Conservation (phyloP, 495 filamentous ascomycete genomes). For the Penicillium chermesinum region DNA sequence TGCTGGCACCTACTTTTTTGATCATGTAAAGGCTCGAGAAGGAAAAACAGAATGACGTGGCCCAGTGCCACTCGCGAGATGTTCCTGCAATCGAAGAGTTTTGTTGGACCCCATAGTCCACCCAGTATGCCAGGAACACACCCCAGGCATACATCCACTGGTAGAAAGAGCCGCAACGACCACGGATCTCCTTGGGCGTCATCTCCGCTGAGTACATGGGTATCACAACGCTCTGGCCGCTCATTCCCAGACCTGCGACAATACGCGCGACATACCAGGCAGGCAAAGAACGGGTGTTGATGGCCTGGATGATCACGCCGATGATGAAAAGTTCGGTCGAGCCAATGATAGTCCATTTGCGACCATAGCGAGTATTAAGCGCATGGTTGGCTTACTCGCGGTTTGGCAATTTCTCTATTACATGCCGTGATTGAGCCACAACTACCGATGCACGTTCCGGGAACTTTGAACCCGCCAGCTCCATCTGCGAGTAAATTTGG, state of each 20-base stretch:
- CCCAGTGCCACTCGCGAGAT: conserved; percentile 42
- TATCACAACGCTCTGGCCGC: conserved; percentile 50
- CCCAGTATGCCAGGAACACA: conserved; percentile 48
- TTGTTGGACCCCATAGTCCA: conserved; percentile 41
- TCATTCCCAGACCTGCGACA: conserved; percentile 52
- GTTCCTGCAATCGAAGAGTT: conserved; percentile 54
- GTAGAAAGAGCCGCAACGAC: conserved; percentile 47
- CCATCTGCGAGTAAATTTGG: too few relatives aligned
- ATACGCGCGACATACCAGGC: conserved; percentile 47
- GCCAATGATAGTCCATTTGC: conserved; percentile 37
- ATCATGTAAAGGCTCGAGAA: conserved; percentile 28
- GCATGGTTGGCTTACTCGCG: not conserved
- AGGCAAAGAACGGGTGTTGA: conserved; percentile 37
- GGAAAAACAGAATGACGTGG: conserved; percentile 27
- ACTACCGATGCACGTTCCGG: not conserved
- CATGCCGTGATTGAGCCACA: conserved; percentile 3
- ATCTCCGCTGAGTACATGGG: conserved; percentile 56
- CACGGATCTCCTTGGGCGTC: conserved; percentile 51
- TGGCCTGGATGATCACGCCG: conserved; percentile 42
- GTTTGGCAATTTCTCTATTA: not conserved
- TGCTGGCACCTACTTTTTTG: conserved; percentile 19
- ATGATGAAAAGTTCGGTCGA: conserved; percentile 42
- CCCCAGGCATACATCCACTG: conserved; percentile 50
- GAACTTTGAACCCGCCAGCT: too few relatives aligned
- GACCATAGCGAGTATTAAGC: conserved; percentile 40